Conservation (phyloP, 2,329 filamentous ascomycete genomes). For the Neonectria coccinea region DNA sequence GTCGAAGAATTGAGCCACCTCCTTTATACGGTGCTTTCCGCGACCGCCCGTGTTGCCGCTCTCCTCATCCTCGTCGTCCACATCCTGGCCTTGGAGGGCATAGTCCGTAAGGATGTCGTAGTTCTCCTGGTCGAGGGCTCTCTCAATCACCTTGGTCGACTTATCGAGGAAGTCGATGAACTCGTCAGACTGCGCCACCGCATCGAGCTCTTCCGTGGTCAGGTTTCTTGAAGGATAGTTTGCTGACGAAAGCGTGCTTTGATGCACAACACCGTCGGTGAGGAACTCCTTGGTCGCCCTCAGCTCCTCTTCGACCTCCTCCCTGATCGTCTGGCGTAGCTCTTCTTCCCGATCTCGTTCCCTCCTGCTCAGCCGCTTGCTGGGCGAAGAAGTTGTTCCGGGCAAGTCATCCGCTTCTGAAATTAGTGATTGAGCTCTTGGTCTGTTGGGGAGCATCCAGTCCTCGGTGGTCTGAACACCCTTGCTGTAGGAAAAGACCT, state of each 20-base stretch:
- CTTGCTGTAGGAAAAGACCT: conserved; percentile 97
- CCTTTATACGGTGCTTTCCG: conserved; percentile 81
- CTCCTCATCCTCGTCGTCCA: conserved; percentile 86
- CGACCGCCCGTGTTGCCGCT: conserved; percentile 76
- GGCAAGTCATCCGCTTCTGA: conserved; percentile 73
- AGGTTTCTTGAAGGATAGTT: conserved; percentile 85
- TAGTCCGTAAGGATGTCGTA: conserved; percentile 98
- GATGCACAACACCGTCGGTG: conserved; percentile 55
- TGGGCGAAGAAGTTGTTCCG: conserved; percentile 68
- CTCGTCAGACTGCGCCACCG: conserved; percentile 90
- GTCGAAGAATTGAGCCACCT: conserved; percentile 93
- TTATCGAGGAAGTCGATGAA: conserved; percentile 96
- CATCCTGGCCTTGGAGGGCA: conserved; percentile 79
- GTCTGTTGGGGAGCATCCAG: conserved; percentile 69
- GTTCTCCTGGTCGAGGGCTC: conserved; percentile 87
- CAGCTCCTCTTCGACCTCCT: conserved; percentile 93
- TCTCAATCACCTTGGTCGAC: conserved; percentile 96
- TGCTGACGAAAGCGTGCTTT: conserved; percentile 44
- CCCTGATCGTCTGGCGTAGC: conserved; percentile 83
- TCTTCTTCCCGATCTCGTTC: conserved; percentile 90
- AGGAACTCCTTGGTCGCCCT: conserved; percentile 75
- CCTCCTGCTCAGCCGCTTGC: conserved; percentile 81
- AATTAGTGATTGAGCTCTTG: conserved; percentile 53
- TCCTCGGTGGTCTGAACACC: conserved; percentile 90
- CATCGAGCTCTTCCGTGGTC: conserved; percentile 85